A percentile compares a stretch with the other conserved stretches of the same genome.
phyloP scores from a whole-genome alignment of 495 filamentous ascomycete species.

The Umbilicaria muhlenbergii region DNA sequence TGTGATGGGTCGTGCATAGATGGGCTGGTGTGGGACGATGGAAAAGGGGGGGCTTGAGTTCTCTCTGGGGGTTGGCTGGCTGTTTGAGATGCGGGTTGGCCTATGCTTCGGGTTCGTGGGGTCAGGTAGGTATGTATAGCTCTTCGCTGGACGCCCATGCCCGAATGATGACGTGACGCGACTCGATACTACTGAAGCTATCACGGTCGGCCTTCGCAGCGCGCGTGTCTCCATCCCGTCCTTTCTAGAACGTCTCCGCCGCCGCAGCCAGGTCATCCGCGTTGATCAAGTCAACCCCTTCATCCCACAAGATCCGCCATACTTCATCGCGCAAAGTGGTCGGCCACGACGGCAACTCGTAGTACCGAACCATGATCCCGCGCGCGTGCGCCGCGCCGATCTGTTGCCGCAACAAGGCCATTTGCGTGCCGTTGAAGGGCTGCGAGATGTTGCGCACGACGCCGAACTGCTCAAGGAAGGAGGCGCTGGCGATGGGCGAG shows the following conservation, averaged over 20 bases:
- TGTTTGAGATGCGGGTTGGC: too few relatives aligned
- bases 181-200: too few relatives aligned
- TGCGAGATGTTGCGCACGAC: slow-evolving; percentile 17
- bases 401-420: slow-evolving; percentile 11
- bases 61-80: too few relatives aligned
- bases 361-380: slow-evolving; percentile 46
- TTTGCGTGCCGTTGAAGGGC: slow-evolving; percentile 17
- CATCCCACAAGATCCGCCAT: slow-evolving; percentile 39
- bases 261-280: slow-evolving; percentile 46
- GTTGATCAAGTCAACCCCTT: slow-evolving; percentile 54
- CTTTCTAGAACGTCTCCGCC: slow-evolving; percentile 53
- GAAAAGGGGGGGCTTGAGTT: too few relatives aligned
- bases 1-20: too few relatives aligned
- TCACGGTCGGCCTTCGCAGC: too few relatives aligned
- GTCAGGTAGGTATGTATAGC: too few relatives aligned
- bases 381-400: slow-evolving; percentile 30
- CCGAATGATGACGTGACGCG: too few relatives aligned
- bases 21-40: too few relatives aligned
- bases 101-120: too few relatives aligned
- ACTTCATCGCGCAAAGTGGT: slow-evolving; percentile 38
- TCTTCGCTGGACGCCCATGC: too few relatives aligned
- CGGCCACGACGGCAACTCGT: slow-evolving; percentile 49
- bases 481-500: slow-evolving; percentile 36
- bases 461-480: slow-evolving; percentile 28
- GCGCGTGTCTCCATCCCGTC: slow-evolving; percentile 40